Evolutionary conservation across 352 stramenopile genomes (phyloP).

Genomic region (Pythium periplocum): DNA sequence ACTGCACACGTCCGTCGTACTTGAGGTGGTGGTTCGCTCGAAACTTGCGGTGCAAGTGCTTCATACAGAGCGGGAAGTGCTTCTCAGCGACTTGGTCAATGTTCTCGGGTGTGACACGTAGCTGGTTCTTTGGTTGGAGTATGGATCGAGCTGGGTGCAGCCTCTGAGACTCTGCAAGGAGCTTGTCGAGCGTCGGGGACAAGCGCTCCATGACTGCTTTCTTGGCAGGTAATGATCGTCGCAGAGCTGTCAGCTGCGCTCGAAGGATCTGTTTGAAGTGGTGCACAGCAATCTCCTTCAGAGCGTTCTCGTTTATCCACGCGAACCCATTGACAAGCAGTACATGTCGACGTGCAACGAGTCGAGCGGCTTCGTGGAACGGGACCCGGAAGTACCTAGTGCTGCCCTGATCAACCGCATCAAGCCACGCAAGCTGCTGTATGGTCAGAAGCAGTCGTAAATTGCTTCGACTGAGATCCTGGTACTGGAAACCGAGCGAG

Average conservation of each 20-base stretch:
- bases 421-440: slow-evolving; percentile 4
- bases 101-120: slow-evolving; percentile 52
- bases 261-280: slow-evolving; percentile 30
- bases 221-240: slow-evolving; percentile 37
- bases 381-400: slow-evolving; percentile 9
- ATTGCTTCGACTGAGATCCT: not conserved
- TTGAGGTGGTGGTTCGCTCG: slow-evolving; percentile 79
- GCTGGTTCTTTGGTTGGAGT: not conserved
- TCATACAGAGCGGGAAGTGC: slow-evolving; percentile 83
- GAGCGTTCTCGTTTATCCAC: slow-evolving; percentile 28
- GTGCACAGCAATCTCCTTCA: slow-evolving; percentile 31
- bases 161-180: slow-evolving; percentile 28
- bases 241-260: slow-evolving; percentile 33
- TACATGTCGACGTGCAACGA: slow-evolving; percentile 38
- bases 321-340: slow-evolving; percentile 43
- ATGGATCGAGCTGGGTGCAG: slow-evolving; percentile 9
- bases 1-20: slow-evolving; percentile 81
- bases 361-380: slow-evolving; percentile 14
- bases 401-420: not conserved
- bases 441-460: not conserved
- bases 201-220: slow-evolving; percentile 30
- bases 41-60: slow-evolving; percentile 62
- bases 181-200: slow-evolving; percentile 25
- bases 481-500: not conserved
- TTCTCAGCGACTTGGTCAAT: slow-evolving; percentile 60